A percentile compares a stretch with the other conserved stretches of the same genome.
Conservation (phyloP, 2,329 filamentous ascomycete species). For the Ophiostoma quercus region DNA sequence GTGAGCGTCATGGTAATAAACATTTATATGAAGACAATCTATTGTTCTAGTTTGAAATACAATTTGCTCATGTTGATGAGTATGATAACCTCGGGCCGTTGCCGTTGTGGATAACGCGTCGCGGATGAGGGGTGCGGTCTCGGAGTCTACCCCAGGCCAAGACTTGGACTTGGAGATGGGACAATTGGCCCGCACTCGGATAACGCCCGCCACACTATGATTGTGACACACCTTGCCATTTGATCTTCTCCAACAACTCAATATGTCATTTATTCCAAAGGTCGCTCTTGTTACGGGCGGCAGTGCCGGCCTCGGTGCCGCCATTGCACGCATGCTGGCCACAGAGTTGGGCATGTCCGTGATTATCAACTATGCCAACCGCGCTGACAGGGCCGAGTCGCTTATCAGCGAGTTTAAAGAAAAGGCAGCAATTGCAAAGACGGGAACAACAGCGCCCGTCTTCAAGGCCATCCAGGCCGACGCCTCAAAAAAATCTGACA, state of each 20-base stretch:
- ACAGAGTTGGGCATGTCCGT: not conserved
- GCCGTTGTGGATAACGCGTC: not conserved
- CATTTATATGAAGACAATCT: too few species aligned
- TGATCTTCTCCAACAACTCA: too few species aligned
- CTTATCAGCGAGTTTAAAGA: not conserved
- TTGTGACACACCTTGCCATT: too few species aligned
- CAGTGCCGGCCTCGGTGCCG: not conserved
- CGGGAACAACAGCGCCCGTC: not conserved
- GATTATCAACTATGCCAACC: conserved; percentile 8
- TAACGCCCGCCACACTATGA: too few species aligned
- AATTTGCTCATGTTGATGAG: too few species aligned
- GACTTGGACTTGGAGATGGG: not conserved
- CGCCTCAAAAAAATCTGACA: not conserved
- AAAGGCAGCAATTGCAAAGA: not conserved
- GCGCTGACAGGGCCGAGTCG: not conserved
- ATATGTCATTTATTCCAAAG: not conserved
- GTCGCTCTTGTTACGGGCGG: not conserved
- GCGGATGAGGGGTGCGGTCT: not conserved
- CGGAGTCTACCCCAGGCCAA: not conserved
- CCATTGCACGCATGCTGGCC: not conserved
- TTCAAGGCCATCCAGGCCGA: not conserved
- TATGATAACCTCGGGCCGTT: not conserved
- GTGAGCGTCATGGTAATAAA: not conserved
- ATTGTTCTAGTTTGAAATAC: too few species aligned
- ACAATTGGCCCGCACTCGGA: not conserved